phyloP scores from a whole-genome alignment of 2,329 filamentous ascomycete species.

The Shiraia sp. region DNA sequence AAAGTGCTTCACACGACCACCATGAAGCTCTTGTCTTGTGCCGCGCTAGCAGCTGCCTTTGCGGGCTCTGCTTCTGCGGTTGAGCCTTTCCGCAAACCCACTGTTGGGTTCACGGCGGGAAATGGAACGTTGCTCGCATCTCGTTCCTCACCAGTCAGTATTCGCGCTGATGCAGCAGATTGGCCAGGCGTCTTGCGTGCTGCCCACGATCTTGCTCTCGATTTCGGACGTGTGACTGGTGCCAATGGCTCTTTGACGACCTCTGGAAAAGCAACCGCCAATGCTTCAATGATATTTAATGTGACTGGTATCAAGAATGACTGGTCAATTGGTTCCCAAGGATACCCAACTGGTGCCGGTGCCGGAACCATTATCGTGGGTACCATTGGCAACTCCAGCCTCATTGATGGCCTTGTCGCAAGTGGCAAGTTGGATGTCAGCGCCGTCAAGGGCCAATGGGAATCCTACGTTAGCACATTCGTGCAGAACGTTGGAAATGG shows the following conservation, averaged over 20 bases:
- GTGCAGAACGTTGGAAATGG: conserved; percentile 62
- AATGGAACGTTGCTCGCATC: conserved; percentile 43
- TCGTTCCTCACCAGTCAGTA: conserved; percentile 30
- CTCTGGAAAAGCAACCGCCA: conserved; percentile 57
- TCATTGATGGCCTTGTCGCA: conserved; percentile 63
- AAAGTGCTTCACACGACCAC: conserved; percentile 3
- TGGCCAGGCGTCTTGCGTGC: conserved; percentile 71
- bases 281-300: conserved; percentile 48
- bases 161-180: conserved; percentile 51
- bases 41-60: conserved; percentile 25
- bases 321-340: conserved; percentile 35
- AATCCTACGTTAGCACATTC: conserved; percentile 66
- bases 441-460: conserved; percentile 66
- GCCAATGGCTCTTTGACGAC: conserved; percentile 61
- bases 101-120: conserved; percentile 51
- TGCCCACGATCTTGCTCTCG: conserved; percentile 67
- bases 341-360: conserved; percentile 9
- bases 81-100: conserved; percentile 53
- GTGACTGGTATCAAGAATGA: conserved; percentile 43
- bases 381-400: conserved; percentile 65
- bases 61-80: conserved; percentile 32
- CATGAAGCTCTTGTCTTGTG: conserved; percentile 37
- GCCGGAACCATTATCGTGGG: conserved; percentile 66
- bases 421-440: conserved; percentile 62
- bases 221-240: conserved; percentile 73